These are phyloP conservation scores for Pythium folliculosum DNA, from an alignment of 352 stramenopile genomes.

Conservation along the genomic window DNA sequence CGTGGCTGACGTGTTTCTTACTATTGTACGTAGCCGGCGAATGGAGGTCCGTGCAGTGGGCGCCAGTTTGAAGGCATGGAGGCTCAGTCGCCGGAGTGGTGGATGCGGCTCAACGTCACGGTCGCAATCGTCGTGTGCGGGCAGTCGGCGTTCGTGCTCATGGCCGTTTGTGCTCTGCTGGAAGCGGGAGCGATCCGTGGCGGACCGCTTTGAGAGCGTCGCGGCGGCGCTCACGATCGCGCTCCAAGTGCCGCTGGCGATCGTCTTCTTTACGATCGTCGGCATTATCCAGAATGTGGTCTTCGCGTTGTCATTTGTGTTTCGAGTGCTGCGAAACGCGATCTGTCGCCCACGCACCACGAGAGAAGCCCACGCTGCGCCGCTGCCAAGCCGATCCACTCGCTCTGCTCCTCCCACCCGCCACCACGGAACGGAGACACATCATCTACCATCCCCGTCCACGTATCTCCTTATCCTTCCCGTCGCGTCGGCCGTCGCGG, in stretches of 20 bases:
- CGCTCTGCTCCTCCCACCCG: no score
- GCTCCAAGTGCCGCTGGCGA: conserved; percentile 2
- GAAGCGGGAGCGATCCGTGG: neutral
- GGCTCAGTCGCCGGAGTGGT: neutral
- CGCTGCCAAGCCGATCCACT: no score
- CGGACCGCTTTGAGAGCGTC: conserved; percentile 4
- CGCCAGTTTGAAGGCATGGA: neutral
- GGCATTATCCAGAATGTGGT: neutral
- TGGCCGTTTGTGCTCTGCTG: neutral
- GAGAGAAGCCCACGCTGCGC: neutral
- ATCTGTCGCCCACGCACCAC: neutral
- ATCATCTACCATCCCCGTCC: no score
- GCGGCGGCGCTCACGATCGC: conserved; percentile 13
- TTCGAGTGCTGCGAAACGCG: neutral
- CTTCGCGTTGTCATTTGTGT: neutral
- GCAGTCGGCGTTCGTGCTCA: neutral
- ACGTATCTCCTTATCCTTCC: no score
- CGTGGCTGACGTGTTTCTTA: no score
- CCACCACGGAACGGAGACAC: no score
- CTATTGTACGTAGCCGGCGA: neutral
- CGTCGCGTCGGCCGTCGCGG: no score
- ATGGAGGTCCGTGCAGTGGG: neutral
- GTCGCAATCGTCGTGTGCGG: neutral
- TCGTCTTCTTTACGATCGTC: neutral
- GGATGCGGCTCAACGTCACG: neutral